Evolutionary conservation across 2,329 filamentous ascomycete species (phyloP).

Genomic region (Fusarium acutatum): DNA sequence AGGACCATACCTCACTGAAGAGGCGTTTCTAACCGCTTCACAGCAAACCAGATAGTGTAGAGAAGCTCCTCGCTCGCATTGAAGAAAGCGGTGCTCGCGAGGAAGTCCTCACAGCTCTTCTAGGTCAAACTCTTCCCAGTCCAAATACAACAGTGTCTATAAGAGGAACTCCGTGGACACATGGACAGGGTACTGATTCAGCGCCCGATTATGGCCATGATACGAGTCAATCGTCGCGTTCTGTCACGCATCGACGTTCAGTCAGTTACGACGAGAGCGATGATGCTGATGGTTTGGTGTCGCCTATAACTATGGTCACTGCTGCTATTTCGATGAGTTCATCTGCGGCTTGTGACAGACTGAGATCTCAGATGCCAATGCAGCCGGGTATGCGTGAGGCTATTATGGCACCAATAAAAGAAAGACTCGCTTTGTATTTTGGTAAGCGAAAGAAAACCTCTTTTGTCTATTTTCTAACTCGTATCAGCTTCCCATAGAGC

Average conservation of each 20-base stretch:
- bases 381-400: slow-evolving; percentile 7
- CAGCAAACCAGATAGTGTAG: slow-evolving; percentile 7
- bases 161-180: neutral
- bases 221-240: neutral
- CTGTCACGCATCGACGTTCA: neutral
- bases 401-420: slow-evolving; percentile 17
- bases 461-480: fast-evolving
- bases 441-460: neutral
- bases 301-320: neutral
- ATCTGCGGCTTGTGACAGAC: neutral
- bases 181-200: neutral
- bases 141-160: slow-evolving; percentile 7
- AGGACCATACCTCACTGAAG: fast-evolving
- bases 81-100: slow-evolving; percentile 14
- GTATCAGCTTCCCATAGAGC: neutral
- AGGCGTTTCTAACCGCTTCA: neutral
- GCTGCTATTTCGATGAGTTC: slow-evolving; percentile 1
- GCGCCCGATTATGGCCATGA: neutral
- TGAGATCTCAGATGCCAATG: slow-evolving; percentile 11
- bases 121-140: neutral
- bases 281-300: neutral
- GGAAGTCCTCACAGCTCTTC: neutral
- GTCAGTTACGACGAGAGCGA: neutral
- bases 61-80: slow-evolving; percentile 8
- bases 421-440: slow-evolving; percentile 5